Base-by-base conservation (phyloP, 2,329 filamentous ascomycete genomes). In the Apiospora marii region DNA sequence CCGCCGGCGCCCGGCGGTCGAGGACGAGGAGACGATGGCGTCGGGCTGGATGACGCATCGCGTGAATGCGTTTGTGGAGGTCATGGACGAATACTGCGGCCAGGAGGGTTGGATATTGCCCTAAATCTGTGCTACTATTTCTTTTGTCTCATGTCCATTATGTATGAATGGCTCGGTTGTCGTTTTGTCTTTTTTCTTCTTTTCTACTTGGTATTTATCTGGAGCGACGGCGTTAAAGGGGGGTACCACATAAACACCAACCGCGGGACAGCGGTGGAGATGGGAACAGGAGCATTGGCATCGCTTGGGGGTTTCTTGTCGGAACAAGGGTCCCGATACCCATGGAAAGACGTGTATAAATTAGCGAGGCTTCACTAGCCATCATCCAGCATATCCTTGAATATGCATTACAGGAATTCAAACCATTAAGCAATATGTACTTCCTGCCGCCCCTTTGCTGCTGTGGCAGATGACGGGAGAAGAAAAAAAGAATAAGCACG, bases 21-120 rank as follows among this genome's bases (percentile, higher is more conserved):
- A 72, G 68, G 37, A 41, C 37, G 64, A 48, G 10, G 69, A 74
- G 67, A 74, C 72, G 43, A 73, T 78, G 34, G 76, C 74, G 34
- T 81, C 79, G 3, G 80, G 80, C 14, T 81, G 80, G 80, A 77
- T 81, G 71, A 71, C 79, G 68, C 75, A 80, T 14, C 79, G 79
- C 41, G 71, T 81, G 7, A 74, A 79, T n/a, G 69, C 72, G 13
- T 81, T 78, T 70, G 69, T 76, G 16, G 68, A 77, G 34, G 74
- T 73, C 10, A 77, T 80, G 77, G 78, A 81, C 14, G 72, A 70
- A 22, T 48, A 46, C 7, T 68, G 67, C 44, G 43, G 43, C 24
- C 71, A 68, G 14, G 67, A 68, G 14, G 44, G 41, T 14, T 68
- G 67, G 67, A 30, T 64, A 64, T n/a, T 64, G 41, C 58, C 58